Conservation (phyloP, 192 early-diverging fungal species). For the Coemansia sp. region DNA sequence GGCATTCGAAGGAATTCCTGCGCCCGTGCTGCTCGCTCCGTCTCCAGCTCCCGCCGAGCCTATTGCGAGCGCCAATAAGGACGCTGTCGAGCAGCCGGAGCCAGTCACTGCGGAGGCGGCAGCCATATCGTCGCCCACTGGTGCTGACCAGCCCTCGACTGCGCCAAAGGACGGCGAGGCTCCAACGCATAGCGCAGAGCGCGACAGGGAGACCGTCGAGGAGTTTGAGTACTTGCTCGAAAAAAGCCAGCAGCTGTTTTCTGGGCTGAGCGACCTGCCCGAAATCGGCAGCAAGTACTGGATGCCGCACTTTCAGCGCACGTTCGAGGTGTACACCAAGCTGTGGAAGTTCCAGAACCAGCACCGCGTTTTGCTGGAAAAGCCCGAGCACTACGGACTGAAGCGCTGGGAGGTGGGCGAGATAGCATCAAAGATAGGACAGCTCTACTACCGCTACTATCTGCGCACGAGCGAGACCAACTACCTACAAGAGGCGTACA, state of each 20-base stretch:
- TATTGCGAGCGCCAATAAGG: no score
- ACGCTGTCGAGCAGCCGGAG: background rate
- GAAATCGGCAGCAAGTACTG: slow-evolving; percentile 61
- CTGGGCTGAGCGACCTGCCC: slow-evolving; percentile 71
- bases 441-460: slow-evolving; percentile 83
- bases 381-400: slow-evolving; percentile 87
- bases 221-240: slow-evolving; percentile 96
- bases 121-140: no score
- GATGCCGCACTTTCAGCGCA: slow-evolving; percentile 94
- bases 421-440: slow-evolving; percentile 97
- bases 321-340: slow-evolving; percentile 97
- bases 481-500: slow-evolving; percentile 91
- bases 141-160: background rate
- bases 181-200: slow-evolving; percentile 28
- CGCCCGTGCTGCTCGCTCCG: background rate
- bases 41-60: no score
- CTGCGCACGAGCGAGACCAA: slow-evolving; percentile 96
- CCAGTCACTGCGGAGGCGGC: background rate
- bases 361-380: slow-evolving; percentile 85
- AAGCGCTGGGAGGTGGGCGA: slow-evolving; percentile 99
- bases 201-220: slow-evolving; percentile 61
- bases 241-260: slow-evolving; percentile 96
- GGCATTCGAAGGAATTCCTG: background rate
- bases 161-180: slow-evolving; percentile 14
- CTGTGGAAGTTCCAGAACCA: slow-evolving; percentile 96